phyloP scores from a whole-genome alignment of 2,329 filamentous ascomycete species.

The Ceratocystis colombiana region DNA sequence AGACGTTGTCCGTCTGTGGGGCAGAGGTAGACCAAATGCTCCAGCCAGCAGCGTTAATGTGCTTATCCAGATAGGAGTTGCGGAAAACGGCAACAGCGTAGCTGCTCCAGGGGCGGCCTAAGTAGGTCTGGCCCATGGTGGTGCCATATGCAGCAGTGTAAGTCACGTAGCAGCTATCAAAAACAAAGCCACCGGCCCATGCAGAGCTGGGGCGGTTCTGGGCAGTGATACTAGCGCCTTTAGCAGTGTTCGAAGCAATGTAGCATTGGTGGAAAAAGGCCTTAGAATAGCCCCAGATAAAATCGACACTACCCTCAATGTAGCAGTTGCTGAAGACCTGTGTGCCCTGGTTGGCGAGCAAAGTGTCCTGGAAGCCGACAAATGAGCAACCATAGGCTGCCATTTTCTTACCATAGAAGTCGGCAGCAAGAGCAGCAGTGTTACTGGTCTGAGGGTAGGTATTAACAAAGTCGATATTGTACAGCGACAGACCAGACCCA shows the following conservation, averaged over 20 bases:
- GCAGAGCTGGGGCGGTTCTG: constrained; percentile 30
- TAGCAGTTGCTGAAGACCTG: constrained; percentile 40
- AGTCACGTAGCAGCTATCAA: constrained; percentile 29
- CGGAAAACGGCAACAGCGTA: constrained; percentile 43
- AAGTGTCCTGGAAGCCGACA: constrained; percentile 42
- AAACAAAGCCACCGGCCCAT: constrained; percentile 32
- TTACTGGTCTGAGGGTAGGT: constrained; percentile 39
- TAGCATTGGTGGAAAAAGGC: constrained; percentile 34
- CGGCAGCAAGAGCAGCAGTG: constrained; percentile 40
- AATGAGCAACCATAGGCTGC: constrained; percentile 37
- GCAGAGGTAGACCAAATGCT: constrained; percentile 42
- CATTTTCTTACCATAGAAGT: constrained; percentile 22
- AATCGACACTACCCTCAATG: constrained; percentile 42
- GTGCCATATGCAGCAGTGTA: constrained; percentile 20
- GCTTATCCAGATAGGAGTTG: constrained; percentile 40
- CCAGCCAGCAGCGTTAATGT: constrained; percentile 54
- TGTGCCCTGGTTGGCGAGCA: constrained; percentile 38
- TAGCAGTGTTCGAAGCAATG: constrained; percentile 33
- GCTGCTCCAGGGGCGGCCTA: constrained; percentile 41
- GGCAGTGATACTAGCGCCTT: constrained; percentile 31
- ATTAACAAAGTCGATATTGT: constrained; percentile 50
- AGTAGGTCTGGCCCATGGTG: constrained; percentile 35
- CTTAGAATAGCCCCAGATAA: constrained; percentile 30
- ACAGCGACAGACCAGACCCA: constrained; percentile 47
- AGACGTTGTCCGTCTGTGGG: constrained; percentile 42